Percentiles rank a stretch among this genome's conserved stretches.
Conservation (phyloP, 768 basidiomycete genomes). For the Pleurotus platypus region DNA sequence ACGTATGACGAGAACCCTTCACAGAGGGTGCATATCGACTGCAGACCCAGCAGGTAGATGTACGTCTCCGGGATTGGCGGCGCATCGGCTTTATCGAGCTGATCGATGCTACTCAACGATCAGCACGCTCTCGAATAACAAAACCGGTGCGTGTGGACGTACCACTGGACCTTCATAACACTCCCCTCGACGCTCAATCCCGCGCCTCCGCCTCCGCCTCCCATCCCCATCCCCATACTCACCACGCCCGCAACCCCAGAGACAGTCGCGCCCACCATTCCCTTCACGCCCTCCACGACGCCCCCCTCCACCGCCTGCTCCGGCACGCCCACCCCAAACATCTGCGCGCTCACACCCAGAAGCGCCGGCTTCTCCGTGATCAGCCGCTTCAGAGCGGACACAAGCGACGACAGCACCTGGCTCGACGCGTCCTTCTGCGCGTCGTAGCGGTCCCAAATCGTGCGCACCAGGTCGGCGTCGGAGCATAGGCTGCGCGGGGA, state of each 20-base stretch:
- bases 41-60: slow-evolving; percentile 86
- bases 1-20: slow-evolving; percentile 80
- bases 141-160: slow-evolving; percentile 19
- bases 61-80: slow-evolving; percentile 93
- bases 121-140: background rate
- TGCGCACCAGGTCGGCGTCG: slow-evolving; percentile 74
- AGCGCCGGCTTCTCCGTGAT: slow-evolving; percentile 86
- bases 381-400: slow-evolving; percentile 81
- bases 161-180: slow-evolving; percentile 92
- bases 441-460: slow-evolving; percentile 77
- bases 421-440: slow-evolving; percentile 49
- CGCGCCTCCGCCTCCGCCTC: slow-evolving; percentile 41
- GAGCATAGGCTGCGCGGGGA: slow-evolving; percentile 55
- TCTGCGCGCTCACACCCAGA: slow-evolving; percentile 75
- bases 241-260: slow-evolving; percentile 88
- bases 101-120: slow-evolving; percentile 73
- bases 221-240: slow-evolving; percentile 7
- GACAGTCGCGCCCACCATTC: slow-evolving; percentile 81
- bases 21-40: slow-evolving; percentile 81
- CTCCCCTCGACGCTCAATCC: slow-evolving; percentile 73
- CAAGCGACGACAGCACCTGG: slow-evolving; percentile 72
- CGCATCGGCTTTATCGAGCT: slow-evolving; percentile 95
- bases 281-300: slow-evolving; percentile 66
- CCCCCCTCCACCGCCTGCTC: slow-evolving; percentile 29
- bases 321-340: slow-evolving; percentile 72